Evolutionary conservation across 768 basidiomycete genomes (phyloP).

Genomic region (Boletus coccyginus): DNA sequence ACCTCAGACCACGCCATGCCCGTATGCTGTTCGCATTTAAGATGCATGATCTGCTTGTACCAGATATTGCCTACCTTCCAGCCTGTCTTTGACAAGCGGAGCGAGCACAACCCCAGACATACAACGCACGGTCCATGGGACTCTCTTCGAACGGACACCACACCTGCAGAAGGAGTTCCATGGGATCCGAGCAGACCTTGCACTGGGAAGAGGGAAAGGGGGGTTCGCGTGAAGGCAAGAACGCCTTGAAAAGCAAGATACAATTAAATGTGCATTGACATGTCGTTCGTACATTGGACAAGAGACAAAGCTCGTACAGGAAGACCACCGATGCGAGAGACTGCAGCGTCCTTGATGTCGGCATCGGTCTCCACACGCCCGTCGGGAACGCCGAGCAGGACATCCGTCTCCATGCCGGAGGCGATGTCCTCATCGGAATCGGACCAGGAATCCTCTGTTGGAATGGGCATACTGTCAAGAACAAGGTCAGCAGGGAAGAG

Average conservation of each 20-base stretch:
- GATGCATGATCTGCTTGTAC: conserved; percentile 5
- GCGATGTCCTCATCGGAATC: conserved; percentile 71
- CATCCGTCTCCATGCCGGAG: conserved; percentile 62
- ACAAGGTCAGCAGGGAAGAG: conserved; percentile 5
- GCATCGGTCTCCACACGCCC: conserved; percentile 54
- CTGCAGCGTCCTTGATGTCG: conserved; percentile 73
- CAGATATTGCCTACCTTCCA: conserved; percentile 60
- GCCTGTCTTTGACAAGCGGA: conserved; percentile 68
- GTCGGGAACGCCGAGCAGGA: conserved; percentile 80
- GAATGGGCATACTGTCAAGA: conserved; percentile 38
- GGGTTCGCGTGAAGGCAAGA: conserved; percentile 64
- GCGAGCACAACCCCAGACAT: conserved; percentile 80
- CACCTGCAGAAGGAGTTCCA: conserved; percentile 82
- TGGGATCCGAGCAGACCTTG: conserved; percentile 65
- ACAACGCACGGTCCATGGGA: conserved; percentile 79
- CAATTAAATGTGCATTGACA: conserved; percentile 45
- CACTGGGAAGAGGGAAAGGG: conserved; percentile 63
- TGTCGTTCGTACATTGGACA: conserved; percentile 43
- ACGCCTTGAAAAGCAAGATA: conserved; percentile 58
- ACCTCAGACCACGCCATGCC: conserved; percentile 75
- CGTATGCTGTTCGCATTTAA: conserved; percentile 52
- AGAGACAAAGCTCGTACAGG: conserved; percentile 69
- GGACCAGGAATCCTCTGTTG: conserved; percentile 65
- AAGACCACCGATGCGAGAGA: conserved; percentile 86
- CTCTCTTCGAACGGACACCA: conserved; percentile 90